Evolutionary conservation across 2,329 filamentous ascomycete species (phyloP).

Genomic region (Alternaria longipes): DNA sequence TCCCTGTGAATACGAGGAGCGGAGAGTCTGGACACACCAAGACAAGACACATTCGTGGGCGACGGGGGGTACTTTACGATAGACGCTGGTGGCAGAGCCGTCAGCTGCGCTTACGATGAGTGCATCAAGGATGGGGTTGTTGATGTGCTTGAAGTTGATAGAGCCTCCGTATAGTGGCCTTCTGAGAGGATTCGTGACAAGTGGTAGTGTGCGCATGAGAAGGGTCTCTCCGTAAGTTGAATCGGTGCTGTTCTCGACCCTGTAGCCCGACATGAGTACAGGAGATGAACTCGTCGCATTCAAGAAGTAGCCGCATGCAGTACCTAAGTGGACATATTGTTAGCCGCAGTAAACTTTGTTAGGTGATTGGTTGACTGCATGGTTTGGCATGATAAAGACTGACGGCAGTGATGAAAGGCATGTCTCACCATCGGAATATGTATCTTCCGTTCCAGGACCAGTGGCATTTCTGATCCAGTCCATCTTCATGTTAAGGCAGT

Average conservation of each 20-base stretch:
- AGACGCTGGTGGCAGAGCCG: constrained; percentile 19
- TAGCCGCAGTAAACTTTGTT: background rate
- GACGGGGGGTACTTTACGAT: constrained; percentile 15
- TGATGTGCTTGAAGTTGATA: constrained; percentile 28
- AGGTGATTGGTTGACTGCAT: background rate
- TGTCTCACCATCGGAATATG: constrained; percentile 11
- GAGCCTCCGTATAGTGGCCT: constrained; percentile 25
- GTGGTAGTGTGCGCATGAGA: constrained; percentile 26
- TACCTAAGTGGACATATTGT: constrained; percentile 6
- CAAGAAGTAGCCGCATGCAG: constrained; percentile 38
- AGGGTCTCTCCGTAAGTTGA: constrained; percentile 19
- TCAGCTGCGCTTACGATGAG: constrained; percentile 21
- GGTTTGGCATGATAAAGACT: background rate
- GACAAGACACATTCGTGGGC: constrained; percentile 35
- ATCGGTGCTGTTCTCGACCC: background rate
- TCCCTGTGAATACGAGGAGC: constrained; percentile 26
- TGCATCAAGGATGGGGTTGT: constrained; percentile 21
- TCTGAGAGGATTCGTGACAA: constrained; percentile 15
- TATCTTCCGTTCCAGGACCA: constrained; percentile 6
- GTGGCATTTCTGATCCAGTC: constrained; percentile 27
- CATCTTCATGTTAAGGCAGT: constrained; percentile 23
- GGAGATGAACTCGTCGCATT: constrained; percentile 28
- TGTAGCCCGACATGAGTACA: constrained; percentile 32
- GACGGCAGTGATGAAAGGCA: background rate
- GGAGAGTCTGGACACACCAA: constrained; percentile 37